Base-by-base conservation (phyloP, 176 grass and related monocot genomes). In the Neostapfia colusana region DNA sequence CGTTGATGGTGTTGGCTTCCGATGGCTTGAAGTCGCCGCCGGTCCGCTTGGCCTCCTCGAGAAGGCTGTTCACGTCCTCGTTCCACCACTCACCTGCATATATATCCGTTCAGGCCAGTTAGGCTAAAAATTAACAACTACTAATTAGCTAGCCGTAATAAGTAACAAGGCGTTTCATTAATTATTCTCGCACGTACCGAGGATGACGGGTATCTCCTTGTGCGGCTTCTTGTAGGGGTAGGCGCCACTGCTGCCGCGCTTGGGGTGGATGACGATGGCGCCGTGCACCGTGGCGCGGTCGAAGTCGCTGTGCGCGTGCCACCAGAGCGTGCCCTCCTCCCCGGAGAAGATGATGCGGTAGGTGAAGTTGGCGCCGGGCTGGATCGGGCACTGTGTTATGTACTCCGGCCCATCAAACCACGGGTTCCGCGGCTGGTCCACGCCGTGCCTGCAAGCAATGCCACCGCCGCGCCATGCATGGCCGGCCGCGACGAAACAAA, bases 201-300 rank as follows among this genome's bases (percentile, higher is more conserved):
- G 72, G 69, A 92, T 85, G 41, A 96, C 34, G 14, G 85, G 85
- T 4, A 90, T 54, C 55, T 96, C 87, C 65, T 86, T 68, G 81
- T 89, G 28, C 0, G 89, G 93, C 31, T 75, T 71, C 18, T 60
- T 5, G 72, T 86, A 90, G 2, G 93, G 93, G n/a, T 72, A 90
- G 18, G 53, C 10, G 12, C 15, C 48, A 16, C 16, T 11, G 50
- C 82, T 11, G 50, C 82, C 63, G 7, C 23, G 31, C 79, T 77
- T 90, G 36, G 93, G 93, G 48, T 84, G 73, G 70, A 97, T 46
- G 65, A 97, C 37, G 36, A 97, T 88, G 72, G 90, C 90, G 39
- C 89, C 93, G 24, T 88, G 82, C 17, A 97, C 56, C 8, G 93
- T 96, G 54, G 65, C 73, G 14, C 87, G 82, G 68, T 88, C 85